Evolutionary conservation across 2,329 filamentous ascomycete species (phyloP), one percentile per base, ranked within the genome.

Genomic region (Trichoderma hamatum): DNA sequence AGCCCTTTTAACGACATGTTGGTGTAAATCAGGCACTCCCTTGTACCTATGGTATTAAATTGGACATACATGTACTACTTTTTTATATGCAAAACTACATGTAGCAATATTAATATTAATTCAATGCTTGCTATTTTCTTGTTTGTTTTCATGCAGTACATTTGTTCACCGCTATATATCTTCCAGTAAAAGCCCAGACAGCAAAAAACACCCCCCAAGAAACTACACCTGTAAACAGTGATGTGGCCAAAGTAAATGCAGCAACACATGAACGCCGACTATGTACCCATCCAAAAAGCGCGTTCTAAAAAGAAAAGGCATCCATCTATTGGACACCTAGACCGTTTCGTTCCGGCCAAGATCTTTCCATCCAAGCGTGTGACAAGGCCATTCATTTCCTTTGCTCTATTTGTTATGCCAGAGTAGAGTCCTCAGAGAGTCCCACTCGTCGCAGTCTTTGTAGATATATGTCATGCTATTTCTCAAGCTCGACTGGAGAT

Each of bases 401-500:
- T 5, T 11, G 3, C 63, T 76, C 76, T 79, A 90, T 77, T 89
- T 88, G 74, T 98, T 98, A 80, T 97, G 91, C 86, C 93, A 91
- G 24, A 97, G 76, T 75, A 98, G 89, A 73, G 90, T 98, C 79
- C 91, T 84, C 77, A 97, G 83, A 49, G 90, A 92, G 77, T 97
- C 92, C 93, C 95, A 99, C 70, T 92, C 86, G 76, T 97, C 92
- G 72, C 92, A 93, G 80, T 98, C 92, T 70, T 89, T 86, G 79
- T 95, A 99, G 84, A 99, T 97, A 78, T 99, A 99, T 75, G 89
- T 92, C 96, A 99, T 99, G 83, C 94, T 97, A 81, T 90, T 94
- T 79, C 93, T 88, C 84, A 99, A 82, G 80, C 94, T 97, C 70
- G 90, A 89, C 85, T 97, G 96, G 77, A 99, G 86, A 68, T 92